Conservation (phyloP, 352 stramenopile species). For the Phytopythium ostracodes region DNA sequence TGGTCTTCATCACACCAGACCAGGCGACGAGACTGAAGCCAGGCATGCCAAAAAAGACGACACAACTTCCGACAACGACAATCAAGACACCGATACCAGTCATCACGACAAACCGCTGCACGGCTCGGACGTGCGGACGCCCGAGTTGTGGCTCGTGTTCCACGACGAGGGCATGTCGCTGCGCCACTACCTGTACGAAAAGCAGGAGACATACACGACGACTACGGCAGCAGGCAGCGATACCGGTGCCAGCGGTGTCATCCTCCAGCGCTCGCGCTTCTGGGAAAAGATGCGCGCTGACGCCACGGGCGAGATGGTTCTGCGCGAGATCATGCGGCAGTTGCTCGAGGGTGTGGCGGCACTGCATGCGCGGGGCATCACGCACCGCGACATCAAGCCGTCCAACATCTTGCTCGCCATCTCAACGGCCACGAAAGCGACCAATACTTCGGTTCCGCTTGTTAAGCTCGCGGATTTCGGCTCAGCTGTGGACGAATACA, state of each 20-base stretch:
- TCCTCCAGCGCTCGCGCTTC: constrained; percentile 73
- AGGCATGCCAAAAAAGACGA: no score
- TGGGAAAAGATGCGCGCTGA: constrained; percentile 71
- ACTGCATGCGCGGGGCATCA: constrained; percentile 89
- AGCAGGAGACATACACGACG: constrained; percentile 30
- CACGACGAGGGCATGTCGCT: constrained; percentile 87
- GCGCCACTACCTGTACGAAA: constrained; percentile 84
- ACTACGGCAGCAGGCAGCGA: constrained; percentile 1
- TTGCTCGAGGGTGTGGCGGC: constrained; percentile 87
- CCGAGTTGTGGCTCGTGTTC: constrained; percentile 89
- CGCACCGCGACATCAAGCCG: constrained; percentile 86
- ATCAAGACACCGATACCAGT: neutral
- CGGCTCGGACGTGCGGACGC: neutral
- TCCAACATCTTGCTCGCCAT: constrained; percentile 73
- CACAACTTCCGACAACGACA: neutral
- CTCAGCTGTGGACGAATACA: constrained; percentile 80
- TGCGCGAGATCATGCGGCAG: constrained; percentile 94
- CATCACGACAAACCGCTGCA: neutral
- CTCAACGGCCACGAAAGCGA: constrained; percentile 11
- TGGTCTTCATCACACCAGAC: neutral
- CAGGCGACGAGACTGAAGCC: neutral
- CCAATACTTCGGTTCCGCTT: constrained; percentile 21
- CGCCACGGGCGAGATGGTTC: constrained; percentile 44
- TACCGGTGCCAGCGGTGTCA: constrained; percentile 21
- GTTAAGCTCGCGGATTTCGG: constrained; percentile 88